These are phyloP conservation scores for Hordeum pubiflorum DNA, from an alignment of 202 grass and related monocot genomes.

Conservation along the genomic window DNA sequence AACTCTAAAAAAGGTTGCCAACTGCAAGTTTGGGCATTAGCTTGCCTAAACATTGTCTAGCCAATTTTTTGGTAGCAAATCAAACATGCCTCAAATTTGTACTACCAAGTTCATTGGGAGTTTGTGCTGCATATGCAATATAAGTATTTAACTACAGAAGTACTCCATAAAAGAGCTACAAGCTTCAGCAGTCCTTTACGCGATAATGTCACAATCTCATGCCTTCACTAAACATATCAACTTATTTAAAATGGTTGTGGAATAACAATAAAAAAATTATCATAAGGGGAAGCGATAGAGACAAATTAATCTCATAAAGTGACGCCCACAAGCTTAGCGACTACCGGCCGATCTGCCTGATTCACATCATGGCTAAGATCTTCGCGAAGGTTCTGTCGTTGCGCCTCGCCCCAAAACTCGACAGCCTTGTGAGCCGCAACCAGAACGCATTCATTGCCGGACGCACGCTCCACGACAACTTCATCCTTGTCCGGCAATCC, in stretches of 20 bases:
- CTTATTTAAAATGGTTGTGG: background rate
- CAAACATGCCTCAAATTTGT: background rate
- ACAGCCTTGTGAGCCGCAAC: too few species aligned
- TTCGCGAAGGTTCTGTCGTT: too few species aligned
- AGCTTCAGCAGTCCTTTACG: background rate
- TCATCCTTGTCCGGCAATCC: too few species aligned
- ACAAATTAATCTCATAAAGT: conserved; percentile 2
- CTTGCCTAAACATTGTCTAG: background rate
- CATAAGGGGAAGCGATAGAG: background rate
- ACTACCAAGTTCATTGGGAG: background rate
- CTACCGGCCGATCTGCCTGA: too few species aligned
- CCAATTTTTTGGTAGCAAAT: background rate
- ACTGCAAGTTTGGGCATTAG: background rate
- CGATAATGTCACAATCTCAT: background rate
- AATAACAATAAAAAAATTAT: conserved; percentile 12
- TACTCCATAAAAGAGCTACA: background rate
- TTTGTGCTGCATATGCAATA: background rate
- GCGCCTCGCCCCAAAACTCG: too few species aligned
- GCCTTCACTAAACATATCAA: background rate
- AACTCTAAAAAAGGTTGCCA: background rate
- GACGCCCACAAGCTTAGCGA: too few species aligned
- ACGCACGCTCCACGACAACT: too few species aligned
- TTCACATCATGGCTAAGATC: too few species aligned
- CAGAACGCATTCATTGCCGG: too few species aligned
- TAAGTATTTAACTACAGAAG: background rate